Base-by-base conservation (phyloP, 1,139 yeast species). In the Chernovozyma sophiae-reginae region DNA sequence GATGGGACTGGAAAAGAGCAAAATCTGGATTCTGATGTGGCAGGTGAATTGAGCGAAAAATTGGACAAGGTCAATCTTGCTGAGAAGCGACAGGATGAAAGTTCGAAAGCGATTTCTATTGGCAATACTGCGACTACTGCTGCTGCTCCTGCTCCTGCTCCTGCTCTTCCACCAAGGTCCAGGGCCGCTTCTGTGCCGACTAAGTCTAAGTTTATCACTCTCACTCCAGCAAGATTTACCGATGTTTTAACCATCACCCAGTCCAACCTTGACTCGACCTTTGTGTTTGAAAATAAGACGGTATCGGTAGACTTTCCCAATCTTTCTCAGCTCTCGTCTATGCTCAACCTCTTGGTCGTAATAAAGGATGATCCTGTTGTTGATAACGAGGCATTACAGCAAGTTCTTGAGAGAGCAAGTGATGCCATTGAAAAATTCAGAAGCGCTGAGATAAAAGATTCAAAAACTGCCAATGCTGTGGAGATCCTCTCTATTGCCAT, bases 271-370 rank as follows among this genome's bases (percentile, higher is more conserved):
- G 44, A 44, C 3, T 48, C 50, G 22, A 36, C 41, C 14, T 42
- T 35, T n/a, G 22, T 44, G n/a, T 46, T 45, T 13, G 40, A 36
- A n/a, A 34, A 45, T 25, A 42, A 34, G 14, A 41, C 44, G 2
- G 41, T 48, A 1, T 30, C 40, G 14, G 48, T 60, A n/a, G 56
- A 60, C 35, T 49, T 56, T 7, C 52, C 49, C 2, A 55, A 55
- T 17, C 58, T 76, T 31, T 64, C 75, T 15, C 60, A 73, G 1
- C 55, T 81, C 19, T 56, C 81, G 25, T 69, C 81, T 2, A 75
- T 70, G 53, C 59, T 80, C 46, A 81, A 80, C 49, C 62, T 81
- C 30, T 52, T 80, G 34, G 68, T 75, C 12, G 74, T 72, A 1
- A 53, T 77, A 17, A 69, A 60, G 42, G 45, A 44, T 3, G 49